These are phyloP conservation scores for Chrysanthemum seticuspe DNA, from an alignment of 129 eudicot species.

Conservation along the genomic window DNA sequence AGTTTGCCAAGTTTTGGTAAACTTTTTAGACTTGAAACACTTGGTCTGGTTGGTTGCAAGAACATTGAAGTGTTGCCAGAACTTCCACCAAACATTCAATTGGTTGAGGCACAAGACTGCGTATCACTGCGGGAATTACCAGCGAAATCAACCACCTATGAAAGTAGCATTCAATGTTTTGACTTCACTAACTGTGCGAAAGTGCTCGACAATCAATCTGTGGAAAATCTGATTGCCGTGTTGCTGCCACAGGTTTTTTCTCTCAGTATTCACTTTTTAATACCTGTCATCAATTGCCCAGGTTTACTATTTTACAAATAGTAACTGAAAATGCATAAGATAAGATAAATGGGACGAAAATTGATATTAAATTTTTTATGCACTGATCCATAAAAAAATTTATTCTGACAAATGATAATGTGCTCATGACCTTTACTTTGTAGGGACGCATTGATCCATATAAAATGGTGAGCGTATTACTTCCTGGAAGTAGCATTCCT, in stretches of 20 bases:
- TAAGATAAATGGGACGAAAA: not conserved
- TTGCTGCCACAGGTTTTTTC: conserved; percentile 35
- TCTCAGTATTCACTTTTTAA: not conserved
- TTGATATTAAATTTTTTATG: not conserved
- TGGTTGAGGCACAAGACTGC: conserved; percentile 43
- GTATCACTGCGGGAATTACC: conserved; percentile 28
- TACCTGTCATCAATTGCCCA: not conserved
- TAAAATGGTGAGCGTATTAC: conserved; percentile 22
- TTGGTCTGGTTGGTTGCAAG: conserved; percentile 45
- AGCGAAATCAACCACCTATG: conserved; percentile 10
- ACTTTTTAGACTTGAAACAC: conserved; percentile 34
- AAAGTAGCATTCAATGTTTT: conserved; percentile 28
- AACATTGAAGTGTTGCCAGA: conserved; percentile 39
- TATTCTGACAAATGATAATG: not conserved
- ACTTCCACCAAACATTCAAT: conserved; percentile 38
- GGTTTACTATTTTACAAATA: not conserved
- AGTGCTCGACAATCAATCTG: conserved; percentile 31
- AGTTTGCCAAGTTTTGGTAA: conserved; percentile 29
- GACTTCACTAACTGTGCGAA: conserved; percentile 30
- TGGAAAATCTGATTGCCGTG: conserved; percentile 33
- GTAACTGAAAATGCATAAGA: not conserved
- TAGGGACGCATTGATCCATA: conserved; percentile 43
- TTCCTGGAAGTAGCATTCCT: conserved; percentile 32
- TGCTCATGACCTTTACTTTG: conserved; percentile 11
- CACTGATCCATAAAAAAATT: no score